Percentiles rank a stretch among this genome's conserved stretches.
Conservation (phyloP, 495 filamentous ascomycete genomes). For the Neurospora intermedia region DNA sequence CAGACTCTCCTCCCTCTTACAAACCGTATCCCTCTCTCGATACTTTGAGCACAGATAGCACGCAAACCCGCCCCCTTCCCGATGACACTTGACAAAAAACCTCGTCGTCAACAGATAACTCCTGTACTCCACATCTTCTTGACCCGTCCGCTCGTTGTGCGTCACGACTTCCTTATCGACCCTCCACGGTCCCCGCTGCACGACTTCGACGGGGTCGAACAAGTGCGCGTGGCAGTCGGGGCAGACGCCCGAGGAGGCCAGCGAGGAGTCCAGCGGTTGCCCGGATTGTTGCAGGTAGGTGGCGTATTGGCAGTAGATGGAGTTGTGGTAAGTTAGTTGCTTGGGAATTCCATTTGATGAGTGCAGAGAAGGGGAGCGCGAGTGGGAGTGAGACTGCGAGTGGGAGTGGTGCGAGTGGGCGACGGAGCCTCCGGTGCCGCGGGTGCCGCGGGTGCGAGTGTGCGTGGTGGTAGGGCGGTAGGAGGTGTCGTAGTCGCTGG, state of each 20-base stretch:
- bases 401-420: neutral
- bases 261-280: neutral
- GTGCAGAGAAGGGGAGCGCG: neutral
- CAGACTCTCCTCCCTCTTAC: constrained; percentile 13
- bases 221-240: constrained; percentile 11
- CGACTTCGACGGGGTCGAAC: neutral
- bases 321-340: constrained; percentile 1
- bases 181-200: constrained; percentile 11
- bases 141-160: neutral
- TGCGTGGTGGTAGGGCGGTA: neutral
- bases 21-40: constrained; percentile 22
- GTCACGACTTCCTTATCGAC: constrained; percentile 20
- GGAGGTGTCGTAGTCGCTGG: neutral
- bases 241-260: constrained; percentile 5
- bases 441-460: neutral
- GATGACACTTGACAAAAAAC: constrained; percentile 28
- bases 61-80: constrained; percentile 18
- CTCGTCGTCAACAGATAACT: constrained; percentile 20
- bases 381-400: neutral
- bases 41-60: constrained; percentile 20
- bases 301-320: constrained; percentile 23
- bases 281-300: constrained; percentile 13
- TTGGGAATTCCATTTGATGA: neutral
- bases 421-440: neutral
- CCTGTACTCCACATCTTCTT: constrained; percentile 11